Percentiles rank a stretch among this genome's conserved stretches.
Conservation (phyloP, 768 basidiomycete genomes). For the Russula olivacea region DNA sequence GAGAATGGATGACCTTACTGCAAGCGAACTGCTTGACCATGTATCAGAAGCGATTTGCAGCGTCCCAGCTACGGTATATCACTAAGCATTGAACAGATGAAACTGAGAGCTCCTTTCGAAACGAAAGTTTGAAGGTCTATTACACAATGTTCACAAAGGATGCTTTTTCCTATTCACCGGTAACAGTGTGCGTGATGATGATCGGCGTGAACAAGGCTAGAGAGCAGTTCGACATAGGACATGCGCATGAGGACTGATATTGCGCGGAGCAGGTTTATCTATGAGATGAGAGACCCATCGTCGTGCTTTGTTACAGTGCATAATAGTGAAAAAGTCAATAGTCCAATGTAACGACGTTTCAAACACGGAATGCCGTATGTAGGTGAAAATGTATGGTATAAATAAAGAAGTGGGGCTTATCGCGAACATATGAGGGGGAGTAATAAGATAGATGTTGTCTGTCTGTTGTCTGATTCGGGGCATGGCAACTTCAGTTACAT, state of each 20-base stretch:
- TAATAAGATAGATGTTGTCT: slow-evolving; percentile 19
- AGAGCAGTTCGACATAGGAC: neutral
- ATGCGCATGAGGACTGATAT: neutral
- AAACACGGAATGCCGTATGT: neutral
- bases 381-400: slow-evolving; percentile 3
- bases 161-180: neutral
- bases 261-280: neutral
- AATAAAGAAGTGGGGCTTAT: neutral
- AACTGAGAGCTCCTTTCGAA: no score
- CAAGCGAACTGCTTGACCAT: neutral
- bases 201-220: neutral
- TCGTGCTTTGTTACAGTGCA: neutral
- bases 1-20: no score
- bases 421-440: slow-evolving; percentile 13
- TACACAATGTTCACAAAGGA: neutral
- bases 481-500: neutral
- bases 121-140: no score
- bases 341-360: slow-evolving; percentile 1
- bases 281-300: neutral
- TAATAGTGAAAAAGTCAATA: neutral
- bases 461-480: neutral
- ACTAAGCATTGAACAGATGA: no score
- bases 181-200: neutral
- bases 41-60: neutral
- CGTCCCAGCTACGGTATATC: no score